These are phyloP conservation scores for Monosporascus cannonballus DNA, from an alignment of 2,329 filamentous ascomycete species.

Conservation along the genomic window DNA sequence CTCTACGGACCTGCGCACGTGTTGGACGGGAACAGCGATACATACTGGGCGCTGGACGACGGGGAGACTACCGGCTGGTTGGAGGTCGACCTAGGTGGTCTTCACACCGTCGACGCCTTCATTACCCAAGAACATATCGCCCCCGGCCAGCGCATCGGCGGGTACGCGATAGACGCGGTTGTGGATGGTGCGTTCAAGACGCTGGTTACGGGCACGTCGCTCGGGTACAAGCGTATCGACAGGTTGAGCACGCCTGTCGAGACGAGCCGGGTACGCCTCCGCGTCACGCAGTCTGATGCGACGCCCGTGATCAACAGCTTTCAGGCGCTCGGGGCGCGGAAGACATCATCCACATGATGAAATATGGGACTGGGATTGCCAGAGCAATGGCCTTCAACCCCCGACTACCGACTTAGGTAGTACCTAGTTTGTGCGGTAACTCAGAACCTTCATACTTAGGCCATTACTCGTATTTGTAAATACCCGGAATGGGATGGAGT, in stretches of 20 bases:
- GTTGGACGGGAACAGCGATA: conserved; percentile 14
- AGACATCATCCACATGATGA: not conserved
- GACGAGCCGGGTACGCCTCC: conserved; percentile 14
- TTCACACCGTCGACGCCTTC: conserved; percentile 16
- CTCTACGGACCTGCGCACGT: conserved; percentile 16
- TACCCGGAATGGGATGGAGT: no score
- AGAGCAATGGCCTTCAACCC: no score
- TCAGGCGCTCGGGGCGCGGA: conserved; percentile 13
- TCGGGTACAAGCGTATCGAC: conserved; percentile 23
- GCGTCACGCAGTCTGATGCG: conserved; percentile 20
- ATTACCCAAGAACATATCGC: conserved; percentile 22
- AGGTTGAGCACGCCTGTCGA: conserved; percentile 5
- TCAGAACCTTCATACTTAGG: no score
- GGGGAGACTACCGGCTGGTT: conserved; percentile 15
- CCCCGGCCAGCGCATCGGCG: conserved; percentile 23
- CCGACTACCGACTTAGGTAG: no score
- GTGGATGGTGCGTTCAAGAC: conserved; percentile 11
- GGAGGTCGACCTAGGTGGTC: conserved; percentile 17
- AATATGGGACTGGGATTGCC: no score
- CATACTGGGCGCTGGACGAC: conserved; percentile 21
- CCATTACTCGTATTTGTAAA: no score
- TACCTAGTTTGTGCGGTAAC: no score
- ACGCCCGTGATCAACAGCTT: conserved; percentile 19
- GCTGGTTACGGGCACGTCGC: conserved; percentile 16
- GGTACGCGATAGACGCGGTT: conserved; percentile 17